A percentile compares a stretch with the other conserved stretches of the same genome.
Conservation (phyloP, 1,284 basidiomycete species). For the Ganoderma resinaceum region DNA sequence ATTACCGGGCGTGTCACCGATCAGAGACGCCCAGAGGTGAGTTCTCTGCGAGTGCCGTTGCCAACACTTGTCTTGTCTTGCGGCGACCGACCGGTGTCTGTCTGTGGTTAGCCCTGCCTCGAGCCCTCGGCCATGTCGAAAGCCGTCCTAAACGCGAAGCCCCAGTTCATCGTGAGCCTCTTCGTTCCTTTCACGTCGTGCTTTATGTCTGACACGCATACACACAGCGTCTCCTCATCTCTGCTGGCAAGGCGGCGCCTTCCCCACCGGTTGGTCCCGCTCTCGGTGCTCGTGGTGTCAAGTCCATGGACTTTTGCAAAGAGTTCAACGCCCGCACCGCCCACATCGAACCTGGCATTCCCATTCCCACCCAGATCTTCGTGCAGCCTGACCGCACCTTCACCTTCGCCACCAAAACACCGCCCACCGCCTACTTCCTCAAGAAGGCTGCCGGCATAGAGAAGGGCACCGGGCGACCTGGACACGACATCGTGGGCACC, state of each 20-base stretch:
- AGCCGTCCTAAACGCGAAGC: slow-evolving; percentile 55
- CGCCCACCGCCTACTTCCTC: slow-evolving; percentile 91
- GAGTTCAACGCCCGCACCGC: slow-evolving; percentile 94
- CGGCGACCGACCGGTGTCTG: slow-evolving; percentile 19
- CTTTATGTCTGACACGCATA: slow-evolving; percentile 56
- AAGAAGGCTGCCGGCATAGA: slow-evolving; percentile 93
- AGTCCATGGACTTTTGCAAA: slow-evolving; percentile 99
- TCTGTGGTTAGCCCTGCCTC: slow-evolving; percentile 14
- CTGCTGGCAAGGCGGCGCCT: slow-evolving; percentile 95
- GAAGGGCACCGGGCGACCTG: slow-evolving; percentile 86
- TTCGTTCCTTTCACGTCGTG: slow-evolving; percentile 14
- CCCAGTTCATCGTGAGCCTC: slow-evolving; percentile 68
- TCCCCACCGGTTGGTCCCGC: slow-evolving; percentile 98
- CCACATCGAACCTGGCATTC: slow-evolving; percentile 87
- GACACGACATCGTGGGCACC: slow-evolving; percentile 79
- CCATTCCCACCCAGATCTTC: slow-evolving; percentile 90
- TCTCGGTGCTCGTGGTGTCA: slow-evolving; percentile 96
- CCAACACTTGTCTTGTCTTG: slow-evolving; percentile 8
- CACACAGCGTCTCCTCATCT: slow-evolving; percentile 90
- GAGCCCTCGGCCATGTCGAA: slow-evolving; percentile 59
- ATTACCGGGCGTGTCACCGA: slow-evolving; percentile 8
- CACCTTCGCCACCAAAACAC: slow-evolving; percentile 91
- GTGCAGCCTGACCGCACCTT: slow-evolving; percentile 97
- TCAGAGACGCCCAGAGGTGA: slow-evolving; percentile 16
- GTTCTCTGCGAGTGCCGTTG: not conserved